Conservation (phyloP, 148 eudicot genomes). For the Selenicereus undatus region DNA sequence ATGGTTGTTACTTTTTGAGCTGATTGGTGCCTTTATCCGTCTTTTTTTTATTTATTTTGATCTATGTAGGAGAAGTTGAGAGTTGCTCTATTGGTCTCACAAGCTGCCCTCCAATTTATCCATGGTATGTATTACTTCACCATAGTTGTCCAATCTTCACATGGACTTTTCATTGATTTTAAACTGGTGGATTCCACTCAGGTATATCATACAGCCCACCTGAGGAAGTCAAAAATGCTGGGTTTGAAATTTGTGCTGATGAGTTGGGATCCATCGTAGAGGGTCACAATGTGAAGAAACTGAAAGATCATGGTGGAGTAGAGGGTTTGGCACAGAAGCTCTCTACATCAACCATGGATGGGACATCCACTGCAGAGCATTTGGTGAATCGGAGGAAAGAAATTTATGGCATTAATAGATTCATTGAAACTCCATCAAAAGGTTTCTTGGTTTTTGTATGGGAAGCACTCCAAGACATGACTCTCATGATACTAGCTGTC, state of each 20-base stretch:
- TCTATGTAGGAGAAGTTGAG: slow-evolving; percentile 70
- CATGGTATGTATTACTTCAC: slow-evolving; percentile 40
- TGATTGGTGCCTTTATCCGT: background rate
- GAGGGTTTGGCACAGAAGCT: slow-evolving; percentile 65
- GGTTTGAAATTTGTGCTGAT: slow-evolving; percentile 68
- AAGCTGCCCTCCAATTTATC: slow-evolving; percentile 86
- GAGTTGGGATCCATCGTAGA: slow-evolving; percentile 87
- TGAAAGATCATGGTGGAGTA: slow-evolving; percentile 68
- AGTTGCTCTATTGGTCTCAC: slow-evolving; percentile 76
- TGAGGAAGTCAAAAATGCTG: slow-evolving; percentile 69
- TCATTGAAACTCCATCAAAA: slow-evolving; percentile 55
- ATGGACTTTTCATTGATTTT: slow-evolving; percentile 8
- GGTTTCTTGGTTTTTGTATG: slow-evolving; percentile 78
- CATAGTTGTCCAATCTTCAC: background rate
- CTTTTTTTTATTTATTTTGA: background rate
- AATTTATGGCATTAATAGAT: slow-evolving; percentile 67
- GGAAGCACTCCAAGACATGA: slow-evolving; percentile 88
- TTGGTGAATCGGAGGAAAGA: slow-evolving; percentile 47
- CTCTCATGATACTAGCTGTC: slow-evolving; percentile 77
- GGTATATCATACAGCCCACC: slow-evolving; percentile 67
- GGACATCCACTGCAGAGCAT: slow-evolving; percentile 52
- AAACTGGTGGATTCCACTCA: slow-evolving; percentile 26
- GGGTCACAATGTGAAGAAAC: slow-evolving; percentile 55
- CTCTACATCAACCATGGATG: slow-evolving; percentile 42
- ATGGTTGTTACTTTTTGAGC: slow-evolving; percentile 6